phyloP scores from a whole-genome alignment of 2,329 filamentous ascomycete genomes.

The Bipolaris oryzae region DNA sequence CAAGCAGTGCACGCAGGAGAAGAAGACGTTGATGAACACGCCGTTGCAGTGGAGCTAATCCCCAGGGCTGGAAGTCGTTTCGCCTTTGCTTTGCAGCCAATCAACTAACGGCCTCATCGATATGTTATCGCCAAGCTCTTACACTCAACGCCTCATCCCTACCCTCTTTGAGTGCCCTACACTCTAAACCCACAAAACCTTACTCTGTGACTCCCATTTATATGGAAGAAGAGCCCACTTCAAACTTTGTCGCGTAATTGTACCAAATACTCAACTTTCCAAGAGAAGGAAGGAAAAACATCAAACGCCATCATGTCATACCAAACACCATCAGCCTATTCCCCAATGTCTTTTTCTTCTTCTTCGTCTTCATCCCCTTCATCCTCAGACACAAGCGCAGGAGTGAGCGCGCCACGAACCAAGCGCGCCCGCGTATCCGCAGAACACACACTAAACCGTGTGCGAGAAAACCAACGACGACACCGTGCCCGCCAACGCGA shows the following conservation, averaged over 20 bases:
- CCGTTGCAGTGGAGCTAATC: too few relatives aligned
- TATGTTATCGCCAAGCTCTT: conserved; percentile 32
- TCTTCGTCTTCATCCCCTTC: conserved; percentile 13
- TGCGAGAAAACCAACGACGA: conserved; percentile 60
- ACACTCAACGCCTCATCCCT: conserved; percentile 21
- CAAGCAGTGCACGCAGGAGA: not conserved
- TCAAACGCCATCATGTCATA: conserved; percentile 6
- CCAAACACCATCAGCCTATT: conserved; percentile 6
- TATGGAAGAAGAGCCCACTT: not conserved
- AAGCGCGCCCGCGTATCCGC: conserved; percentile 34
- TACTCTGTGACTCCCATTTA: not conserved
- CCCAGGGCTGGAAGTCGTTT: not conserved
- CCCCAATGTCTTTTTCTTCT: conserved; percentile 18
- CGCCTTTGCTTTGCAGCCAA: conserved; percentile 20
- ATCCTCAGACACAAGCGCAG: conserved; percentile 10
- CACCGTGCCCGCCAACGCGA: conserved; percentile 55
- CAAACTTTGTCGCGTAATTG: not conserved
- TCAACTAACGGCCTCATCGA: conserved; percentile 48
- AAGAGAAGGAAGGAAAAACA: not conserved
- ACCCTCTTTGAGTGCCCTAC: not conserved
- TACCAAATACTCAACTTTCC: not conserved
- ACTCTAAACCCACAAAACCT: not conserved
- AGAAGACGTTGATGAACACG: not conserved
- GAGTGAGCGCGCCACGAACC: conserved; percentile 13
- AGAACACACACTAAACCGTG: conserved; percentile 49